Conservation (phyloP, 768 basidiomycete species). For the Leccinellum albellum region DNA sequence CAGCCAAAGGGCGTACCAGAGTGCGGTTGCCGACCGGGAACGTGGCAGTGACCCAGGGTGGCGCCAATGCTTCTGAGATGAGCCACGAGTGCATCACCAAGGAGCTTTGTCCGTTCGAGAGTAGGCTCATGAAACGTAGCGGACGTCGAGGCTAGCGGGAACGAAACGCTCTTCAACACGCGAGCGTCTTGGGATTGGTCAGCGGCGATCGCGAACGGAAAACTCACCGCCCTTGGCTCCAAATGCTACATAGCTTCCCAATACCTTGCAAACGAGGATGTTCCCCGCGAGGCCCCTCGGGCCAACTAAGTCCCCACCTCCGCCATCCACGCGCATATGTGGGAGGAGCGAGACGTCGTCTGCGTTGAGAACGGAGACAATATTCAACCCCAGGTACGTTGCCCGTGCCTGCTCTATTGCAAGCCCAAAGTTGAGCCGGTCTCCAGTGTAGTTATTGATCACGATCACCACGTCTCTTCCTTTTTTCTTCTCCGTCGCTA, state of each 20-base stretch:
- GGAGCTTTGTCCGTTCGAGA: constrained; percentile 16
- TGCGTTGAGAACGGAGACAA: constrained; percentile 48
- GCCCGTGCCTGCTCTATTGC: constrained; percentile 50
- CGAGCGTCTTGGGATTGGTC: background rate
- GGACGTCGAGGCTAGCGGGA: background rate
- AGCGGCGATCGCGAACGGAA: constrained; percentile 16
- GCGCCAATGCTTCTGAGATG: constrained; percentile 34
- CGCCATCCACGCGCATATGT: constrained; percentile 4
- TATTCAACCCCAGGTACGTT: constrained; percentile 27
- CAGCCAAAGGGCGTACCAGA: constrained; percentile 2
- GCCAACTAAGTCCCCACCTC: constrained; percentile 36
- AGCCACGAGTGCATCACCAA: constrained; percentile 32
- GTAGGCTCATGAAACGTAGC: constrained; percentile 7
- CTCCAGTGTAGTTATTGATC: constrained; percentile 52
- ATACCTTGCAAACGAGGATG: constrained; percentile 52
- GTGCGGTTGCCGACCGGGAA: constrained; percentile 40
- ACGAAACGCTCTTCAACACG: background rate
- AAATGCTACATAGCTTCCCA: constrained; percentile 42
- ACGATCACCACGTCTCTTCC: constrained; percentile 32
- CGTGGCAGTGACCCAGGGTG: constrained; percentile 54
- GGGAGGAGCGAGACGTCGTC: constrained; percentile 51
- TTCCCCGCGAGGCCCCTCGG: constrained; percentile 47
- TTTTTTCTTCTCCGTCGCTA: background rate
- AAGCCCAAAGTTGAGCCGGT: constrained; percentile 56
- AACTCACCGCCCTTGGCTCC: constrained; percentile 34